A percentile compares a stretch with the other conserved stretches of the same genome.
Conservation (phyloP, 768 basidiomycete genomes). For the Pleurotus platypus region DNA sequence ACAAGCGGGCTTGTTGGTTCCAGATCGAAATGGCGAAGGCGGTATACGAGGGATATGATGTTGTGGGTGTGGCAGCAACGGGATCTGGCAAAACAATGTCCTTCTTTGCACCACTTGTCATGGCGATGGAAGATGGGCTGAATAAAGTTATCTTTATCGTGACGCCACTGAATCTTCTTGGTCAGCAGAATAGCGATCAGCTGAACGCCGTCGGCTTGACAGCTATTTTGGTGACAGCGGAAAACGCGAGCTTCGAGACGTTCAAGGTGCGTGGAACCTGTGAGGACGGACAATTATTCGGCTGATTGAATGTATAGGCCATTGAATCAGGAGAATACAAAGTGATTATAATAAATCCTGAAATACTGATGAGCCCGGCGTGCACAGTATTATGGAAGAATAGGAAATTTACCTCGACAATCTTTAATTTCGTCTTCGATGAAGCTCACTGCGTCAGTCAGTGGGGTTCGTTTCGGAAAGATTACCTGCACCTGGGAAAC, state of each 20-base stretch:
- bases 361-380: slow-evolving; percentile 16
- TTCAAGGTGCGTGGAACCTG: slow-evolving; percentile 12
- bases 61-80: slow-evolving; percentile 15
- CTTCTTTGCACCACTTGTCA: slow-evolving; percentile 16
- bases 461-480: too few relatives aligned
- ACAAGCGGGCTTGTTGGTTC: slow-evolving; percentile 13
- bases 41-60: slow-evolving; percentile 13
- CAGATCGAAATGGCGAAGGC: slow-evolving; percentile 12
- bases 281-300: background rate
- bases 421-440: slow-evolving; percentile 30
- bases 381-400: slow-evolving; percentile 20
- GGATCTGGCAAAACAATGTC: slow-evolving; percentile 19
- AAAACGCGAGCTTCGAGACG: slow-evolving; percentile 11
- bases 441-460: too few relatives aligned
- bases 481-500: too few relatives aligned
- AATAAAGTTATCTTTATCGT: slow-evolving; percentile 21
- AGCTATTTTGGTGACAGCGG: slow-evolving; percentile 14
- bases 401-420: slow-evolving; percentile 13
- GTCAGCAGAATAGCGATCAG: slow-evolving; percentile 20
- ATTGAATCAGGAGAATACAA: slow-evolving; percentile 20
- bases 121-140: slow-evolving; percentile 13
- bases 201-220: slow-evolving; percentile 13
- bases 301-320: slow-evolving; percentile 13
- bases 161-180: slow-evolving; percentile 27
- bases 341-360: slow-evolving; percentile 25